Percentiles rank a stretch among this genome's conserved stretches.
phyloP scores from a whole-genome alignment of 225 moss, liverwort and hornwort species.

The Sphagnum contortum region DNA sequence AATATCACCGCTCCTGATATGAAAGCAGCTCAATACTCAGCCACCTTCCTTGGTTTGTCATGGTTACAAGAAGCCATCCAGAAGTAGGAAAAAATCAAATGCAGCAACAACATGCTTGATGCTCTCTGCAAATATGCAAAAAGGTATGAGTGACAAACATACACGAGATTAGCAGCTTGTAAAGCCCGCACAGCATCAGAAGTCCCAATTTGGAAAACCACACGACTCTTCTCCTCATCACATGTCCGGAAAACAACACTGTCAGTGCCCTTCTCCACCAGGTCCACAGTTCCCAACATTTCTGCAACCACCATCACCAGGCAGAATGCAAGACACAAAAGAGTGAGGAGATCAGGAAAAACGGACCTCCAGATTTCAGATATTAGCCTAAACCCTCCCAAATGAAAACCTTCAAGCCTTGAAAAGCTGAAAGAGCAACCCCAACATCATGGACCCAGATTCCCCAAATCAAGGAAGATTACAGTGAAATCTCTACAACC shows the following conservation, averaged over 20 bases:
- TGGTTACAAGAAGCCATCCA: too few species aligned
- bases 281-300: slow-evolving; percentile 62
- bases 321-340: too few species aligned
- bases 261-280: slow-evolving; percentile 55
- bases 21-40: neutral
- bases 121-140: neutral
- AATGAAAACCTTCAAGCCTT: too few species aligned
- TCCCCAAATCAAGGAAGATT: too few species aligned
- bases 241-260: slow-evolving; percentile 82
- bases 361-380: too few species aligned
- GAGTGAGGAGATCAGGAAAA: too few species aligned
- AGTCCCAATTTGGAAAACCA: slow-evolving; percentile 84
- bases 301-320: slow-evolving; percentile 15
- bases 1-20: slow-evolving; percentile 44
- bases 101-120: neutral
- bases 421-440: too few species aligned
- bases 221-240: slow-evolving; percentile 53
- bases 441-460: too few species aligned
- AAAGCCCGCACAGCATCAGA: slow-evolving; percentile 70
- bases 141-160: neutral
- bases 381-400: too few species aligned
- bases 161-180: slow-evolving; percentile 60
- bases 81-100: neutral
- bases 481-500: too few species aligned
- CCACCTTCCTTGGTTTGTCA: too few species aligned